Evolutionary conservation across 257 asterid species (phyloP), one percentile per base, ranked within the genome.

Genomic region (Plantago ovata): DNA sequence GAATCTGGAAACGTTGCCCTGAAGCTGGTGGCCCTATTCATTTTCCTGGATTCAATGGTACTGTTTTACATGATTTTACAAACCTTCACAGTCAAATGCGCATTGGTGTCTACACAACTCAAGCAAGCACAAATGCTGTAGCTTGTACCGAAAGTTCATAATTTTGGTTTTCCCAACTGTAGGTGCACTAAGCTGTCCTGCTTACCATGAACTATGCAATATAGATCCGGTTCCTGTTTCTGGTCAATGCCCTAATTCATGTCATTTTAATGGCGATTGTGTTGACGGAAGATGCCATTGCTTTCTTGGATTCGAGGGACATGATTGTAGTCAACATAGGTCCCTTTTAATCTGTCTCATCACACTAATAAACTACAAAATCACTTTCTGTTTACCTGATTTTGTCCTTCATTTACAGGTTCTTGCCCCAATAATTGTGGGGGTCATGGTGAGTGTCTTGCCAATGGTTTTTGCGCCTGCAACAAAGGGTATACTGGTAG

Each of bases 121-220:
- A 38, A 36, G 10, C 42, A 18, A n/a, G n/a, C n/a, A n/a, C n/a
- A n/a, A n/a, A n/a, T n/a, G n/a, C n/a, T n/a, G 18, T 32, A 53
- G 61, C 64, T 50, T 64, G 44, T 53, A 11, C 23, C 20, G n/a
- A 6, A 39, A 42, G 43, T 62, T 13, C 16, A 0, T 63, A 47
- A 19, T 38, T 57, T 9, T 65, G 49, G 18, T 44, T 53, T 56
- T 21, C 38, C 13, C 21, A 15, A 69, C 43, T 77, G 42, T 64
- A 94, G 99, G 99, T 60, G 99, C 84, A 38, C 69, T 94, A 65
- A 72, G 77, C 73, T 94, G 99, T 81, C 97, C 99, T 13, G 94
- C 95, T 39, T 86, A 81, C 86, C 92, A 76, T 51, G 99, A 94
- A 69, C 84, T 94, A 57, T 94, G 99, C 74, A 69, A 73, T 32